Evolutionary conservation across 2,329 filamentous ascomycete genomes (phyloP).

Genomic region (Hymenoscyphus scutula): DNA sequence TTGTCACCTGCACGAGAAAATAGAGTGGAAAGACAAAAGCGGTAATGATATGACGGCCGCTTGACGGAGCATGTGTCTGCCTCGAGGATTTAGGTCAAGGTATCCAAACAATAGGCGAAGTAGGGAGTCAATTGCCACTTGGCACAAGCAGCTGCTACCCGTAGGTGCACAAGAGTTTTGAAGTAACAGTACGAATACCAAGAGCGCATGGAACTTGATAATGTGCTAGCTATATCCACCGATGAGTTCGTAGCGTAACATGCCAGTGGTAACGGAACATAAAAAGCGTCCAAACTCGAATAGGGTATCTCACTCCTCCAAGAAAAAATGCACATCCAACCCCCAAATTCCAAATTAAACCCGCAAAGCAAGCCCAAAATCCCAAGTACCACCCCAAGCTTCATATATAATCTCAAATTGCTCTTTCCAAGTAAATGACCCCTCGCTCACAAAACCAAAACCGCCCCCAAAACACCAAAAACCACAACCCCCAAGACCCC

Average conservation of each 20-base stretch:
- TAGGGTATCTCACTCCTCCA: not conserved
- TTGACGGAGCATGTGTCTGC: not conserved
- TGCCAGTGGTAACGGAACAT: no score
- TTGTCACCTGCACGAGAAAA: conserved; percentile 11
- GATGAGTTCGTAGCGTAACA: no score
- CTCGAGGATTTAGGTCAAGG: no score
- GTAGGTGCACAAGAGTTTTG: no score
- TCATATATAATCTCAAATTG: no score
- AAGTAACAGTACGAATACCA: no score
- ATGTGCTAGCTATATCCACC: no score
- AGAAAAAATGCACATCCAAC: not conserved
- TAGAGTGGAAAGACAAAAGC: not conserved
- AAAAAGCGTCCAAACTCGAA: not conserved
- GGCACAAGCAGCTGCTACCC: no score
- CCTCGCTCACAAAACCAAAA: not conserved
- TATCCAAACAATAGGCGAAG: no score
- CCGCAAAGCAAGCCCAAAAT: not conserved
- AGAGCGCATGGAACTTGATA: no score
- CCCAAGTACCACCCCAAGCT: not conserved
- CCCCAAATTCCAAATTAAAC: not conserved
- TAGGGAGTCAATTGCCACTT: no score
- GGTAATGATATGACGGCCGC: not conserved
- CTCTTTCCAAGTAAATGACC: not conserved
- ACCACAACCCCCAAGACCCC: not conserved
- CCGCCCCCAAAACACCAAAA: not conserved